Conservation (phyloP, 345 rosid species). For the Gossypium longicalyx region DNA sequence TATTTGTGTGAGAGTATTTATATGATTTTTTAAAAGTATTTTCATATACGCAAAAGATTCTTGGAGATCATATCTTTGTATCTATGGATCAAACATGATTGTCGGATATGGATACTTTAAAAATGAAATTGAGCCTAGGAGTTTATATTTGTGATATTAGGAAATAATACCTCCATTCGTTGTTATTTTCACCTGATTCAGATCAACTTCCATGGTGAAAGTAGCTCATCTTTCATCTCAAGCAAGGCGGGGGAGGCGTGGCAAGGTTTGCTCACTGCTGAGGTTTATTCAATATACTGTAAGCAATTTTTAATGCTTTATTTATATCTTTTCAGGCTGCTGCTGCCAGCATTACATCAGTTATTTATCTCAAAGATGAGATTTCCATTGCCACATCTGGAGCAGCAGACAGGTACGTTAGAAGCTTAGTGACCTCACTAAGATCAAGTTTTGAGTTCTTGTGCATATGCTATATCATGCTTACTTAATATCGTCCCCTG, state of each 20-base stretch:
- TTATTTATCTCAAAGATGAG: constrained; percentile 80
- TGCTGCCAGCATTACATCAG: constrained; percentile 85
- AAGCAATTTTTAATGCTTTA: constrained; percentile 19
- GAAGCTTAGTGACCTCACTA: not conserved
- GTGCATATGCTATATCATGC: not conserved
- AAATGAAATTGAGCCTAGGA: not conserved
- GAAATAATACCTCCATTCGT: not conserved
- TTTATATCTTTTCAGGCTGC: constrained; percentile 52
- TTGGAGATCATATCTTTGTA: not conserved
- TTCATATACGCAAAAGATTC: not conserved
- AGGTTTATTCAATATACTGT: constrained; percentile 1
- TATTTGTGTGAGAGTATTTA: not conserved
- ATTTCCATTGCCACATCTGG: constrained; percentile 81
- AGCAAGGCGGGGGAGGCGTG: constrained; percentile 52
- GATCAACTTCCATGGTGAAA: constrained; percentile 58
- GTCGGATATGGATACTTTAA: not conserved
- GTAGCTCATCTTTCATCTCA: constrained; percentile 76
- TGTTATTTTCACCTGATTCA: constrained; percentile 22
- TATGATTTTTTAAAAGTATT: not conserved
- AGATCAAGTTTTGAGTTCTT: constrained; percentile 5
- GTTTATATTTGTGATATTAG: not conserved
- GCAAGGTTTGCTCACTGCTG: constrained; percentile 50
- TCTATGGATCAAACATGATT: not conserved
- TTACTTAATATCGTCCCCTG: constrained; percentile 5
- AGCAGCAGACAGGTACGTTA: constrained; percentile 72